Percentiles rank a stretch among this genome's conserved stretches.
Conservation (phyloP, 163 green algal genomes). For the Coccomyxa subellipsoidea region DNA sequence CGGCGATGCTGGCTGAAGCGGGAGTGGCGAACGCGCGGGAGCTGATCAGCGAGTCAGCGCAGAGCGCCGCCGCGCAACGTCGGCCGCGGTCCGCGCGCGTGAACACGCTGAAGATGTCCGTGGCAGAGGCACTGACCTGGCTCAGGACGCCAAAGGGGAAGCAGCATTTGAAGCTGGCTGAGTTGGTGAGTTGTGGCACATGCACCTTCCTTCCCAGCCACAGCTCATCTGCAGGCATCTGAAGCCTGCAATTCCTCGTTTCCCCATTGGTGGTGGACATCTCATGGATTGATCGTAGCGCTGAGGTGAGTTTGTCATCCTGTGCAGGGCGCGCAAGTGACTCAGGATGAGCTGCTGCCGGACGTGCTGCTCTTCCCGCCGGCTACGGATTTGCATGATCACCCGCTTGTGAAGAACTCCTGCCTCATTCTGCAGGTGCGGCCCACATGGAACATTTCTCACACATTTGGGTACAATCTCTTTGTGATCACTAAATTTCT, state of each 20-base stretch:
- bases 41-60: not conserved
- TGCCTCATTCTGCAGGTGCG: constrained; percentile 57
- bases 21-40: not conserved
- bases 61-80: not conserved
- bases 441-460: no score
- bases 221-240: no score
- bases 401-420: constrained; percentile 67
- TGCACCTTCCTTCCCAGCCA: not conserved
- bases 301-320: no score
- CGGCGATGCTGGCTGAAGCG: not conserved
- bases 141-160: constrained; percentile 28
- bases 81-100: constrained; percentile 8
- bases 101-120: constrained; percentile 34
- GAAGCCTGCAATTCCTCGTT: no score
- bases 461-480: no score
- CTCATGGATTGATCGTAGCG: no score
- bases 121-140: constrained; percentile 51
- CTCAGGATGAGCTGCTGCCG: constrained; percentile 58
- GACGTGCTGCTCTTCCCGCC: constrained; percentile 78
- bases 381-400: constrained; percentile 82
- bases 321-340: not conserved
- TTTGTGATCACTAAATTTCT: not conserved
- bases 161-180: not conserved
- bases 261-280: no score
- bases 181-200: constrained; percentile 3